Evolutionary conservation across 139 green algal genomes (phyloP).

Genomic region (Desmodesmus armatus): DNA sequence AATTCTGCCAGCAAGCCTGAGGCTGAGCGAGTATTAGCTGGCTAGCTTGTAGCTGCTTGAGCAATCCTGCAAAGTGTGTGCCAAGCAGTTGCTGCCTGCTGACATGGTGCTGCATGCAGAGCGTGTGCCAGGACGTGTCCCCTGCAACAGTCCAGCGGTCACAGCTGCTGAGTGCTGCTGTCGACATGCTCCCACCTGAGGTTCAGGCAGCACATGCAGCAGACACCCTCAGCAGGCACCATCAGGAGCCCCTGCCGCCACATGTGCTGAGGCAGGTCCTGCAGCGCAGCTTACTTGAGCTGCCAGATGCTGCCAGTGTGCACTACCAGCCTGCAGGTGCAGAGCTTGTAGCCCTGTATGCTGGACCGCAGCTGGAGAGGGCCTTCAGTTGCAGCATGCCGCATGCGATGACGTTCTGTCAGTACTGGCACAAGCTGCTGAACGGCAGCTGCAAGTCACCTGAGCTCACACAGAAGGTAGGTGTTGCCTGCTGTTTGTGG

Average conservation of each 20-base stretch:
- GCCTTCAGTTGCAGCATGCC: constrained; percentile 49
- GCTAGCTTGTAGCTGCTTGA: too few relatives aligned
- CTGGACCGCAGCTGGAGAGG: constrained; percentile 45
- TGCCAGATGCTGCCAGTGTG: background rate
- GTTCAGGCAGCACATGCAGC: constrained; percentile 58
- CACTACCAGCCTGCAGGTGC: constrained; percentile 42
- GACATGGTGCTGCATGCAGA: constrained; percentile 40
- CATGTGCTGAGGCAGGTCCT: constrained; percentile 55
- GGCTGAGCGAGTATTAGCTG: too few relatives aligned
- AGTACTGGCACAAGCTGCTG: constrained; percentile 38
- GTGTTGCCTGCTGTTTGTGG: background rate
- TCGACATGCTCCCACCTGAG: constrained; percentile 53
- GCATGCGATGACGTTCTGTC: constrained; percentile 15
- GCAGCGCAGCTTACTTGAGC: background rate
- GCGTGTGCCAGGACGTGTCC: constrained; percentile 14
- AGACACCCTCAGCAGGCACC: constrained; percentile 42
- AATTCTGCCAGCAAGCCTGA: too few relatives aligned
- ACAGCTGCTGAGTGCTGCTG: constrained; percentile 54
- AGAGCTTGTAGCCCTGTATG: constrained; percentile 54
- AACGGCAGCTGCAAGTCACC: background rate
- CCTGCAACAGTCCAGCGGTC: constrained; percentile 53
- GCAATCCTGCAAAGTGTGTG: too few relatives aligned
- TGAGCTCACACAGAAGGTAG: constrained; percentile 22
- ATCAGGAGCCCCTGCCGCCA: constrained; percentile 49
- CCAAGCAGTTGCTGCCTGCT: background rate